Conservation (phyloP, 495 filamentous ascomycete species). For the Talaromyces wortmannii region DNA sequence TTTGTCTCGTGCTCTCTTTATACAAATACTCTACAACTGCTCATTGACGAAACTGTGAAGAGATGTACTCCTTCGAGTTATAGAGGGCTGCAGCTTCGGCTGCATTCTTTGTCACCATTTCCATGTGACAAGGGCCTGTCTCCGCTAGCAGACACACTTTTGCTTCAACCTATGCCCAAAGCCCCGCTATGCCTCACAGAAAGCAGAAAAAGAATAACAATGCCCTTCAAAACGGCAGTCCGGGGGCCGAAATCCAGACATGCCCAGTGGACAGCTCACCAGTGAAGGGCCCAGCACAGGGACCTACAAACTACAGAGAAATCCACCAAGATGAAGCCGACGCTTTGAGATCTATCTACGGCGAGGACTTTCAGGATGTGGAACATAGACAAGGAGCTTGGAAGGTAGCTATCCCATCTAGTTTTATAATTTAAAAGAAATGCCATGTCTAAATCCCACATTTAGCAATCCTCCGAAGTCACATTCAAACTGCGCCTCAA, state of each 20-base stretch:
- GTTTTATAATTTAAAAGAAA: neutral
- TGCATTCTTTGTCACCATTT: slow-evolving; percentile 29
- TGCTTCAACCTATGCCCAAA: slow-evolving; percentile 14
- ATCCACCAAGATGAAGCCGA: slow-evolving; percentile 84
- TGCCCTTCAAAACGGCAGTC: slow-evolving; percentile 22
- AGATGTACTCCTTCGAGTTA: slow-evolving; percentile 18
- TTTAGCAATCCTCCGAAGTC: slow-evolving; percentile 65
- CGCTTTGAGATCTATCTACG: slow-evolving; percentile 83
- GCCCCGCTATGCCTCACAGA: slow-evolving; percentile 46
- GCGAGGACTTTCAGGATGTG: slow-evolving; percentile 79
- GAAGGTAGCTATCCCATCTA: slow-evolving; percentile 53
- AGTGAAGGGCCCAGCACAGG: slow-evolving; percentile 7
- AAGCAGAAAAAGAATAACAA: slow-evolving; percentile 35
- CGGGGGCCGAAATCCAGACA: slow-evolving; percentile 25
- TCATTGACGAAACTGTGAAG: neutral
- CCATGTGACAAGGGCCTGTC: slow-evolving; percentile 19
- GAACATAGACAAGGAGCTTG: slow-evolving; percentile 69
- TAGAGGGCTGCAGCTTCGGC: slow-evolving; percentile 37
- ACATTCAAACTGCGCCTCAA: slow-evolving; percentile 74
- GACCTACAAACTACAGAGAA: slow-evolving; percentile 66
- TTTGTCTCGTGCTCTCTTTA: neutral
- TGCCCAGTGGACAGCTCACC: slow-evolving; percentile 11
- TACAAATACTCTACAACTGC: neutral
- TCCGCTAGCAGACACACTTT: slow-evolving; percentile 3
- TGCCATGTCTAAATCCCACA: neutral